Base-by-base conservation (phyloP, 352 stramenopile species). In the Phytophthora podocarpi region DNA sequence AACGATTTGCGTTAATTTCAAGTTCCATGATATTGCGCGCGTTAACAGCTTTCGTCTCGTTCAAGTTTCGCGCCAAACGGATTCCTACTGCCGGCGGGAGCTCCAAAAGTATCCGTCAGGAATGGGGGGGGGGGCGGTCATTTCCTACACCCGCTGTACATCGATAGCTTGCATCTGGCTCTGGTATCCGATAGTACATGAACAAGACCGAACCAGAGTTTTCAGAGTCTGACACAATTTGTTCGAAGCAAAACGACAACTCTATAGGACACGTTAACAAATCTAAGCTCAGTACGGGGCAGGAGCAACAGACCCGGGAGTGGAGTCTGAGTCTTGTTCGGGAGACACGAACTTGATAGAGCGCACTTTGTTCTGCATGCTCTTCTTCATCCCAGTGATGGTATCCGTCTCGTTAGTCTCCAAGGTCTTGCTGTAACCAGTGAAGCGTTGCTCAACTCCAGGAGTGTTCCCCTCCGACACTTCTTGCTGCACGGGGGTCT, bases 351-450 rank as follows among this genome's bases (percentile, higher is more conserved):
- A 70, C 34, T 57, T 46, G 48, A 73, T 51, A 16, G 63, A 76
- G 32, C 58, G 46, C n/a, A 76, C 53, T 49, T 64, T 67, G 43
- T 59, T 31, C 45, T 64, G 58, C 36, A 76, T 40, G 2, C 4
- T 70, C 24, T 66, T 28, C 20, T 57, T 72, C 48, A 64, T 60
- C 16, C 57, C 49, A n/a, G 63, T 45, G 3, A 3, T 28, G 7
- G 6, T 23, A 28, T 36, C 54, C 2, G 12, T 54, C 6, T 34
- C 15, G 23, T 45, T 50, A 0, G 47, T 70, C 26, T 68, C 45
- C n/a, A 84, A 34, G 8, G 54, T 57, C 7, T 69, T 60, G 31
- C 60, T 78, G 46, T 76, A 75, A 12, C 21, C 52, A 34, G 62
- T 65, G n/a, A 85, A 72, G 12, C 58, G 65, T 31, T 74, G 67